Evolutionary conservation across 2,329 filamentous ascomycete species (phyloP).

Genomic region (Fusarium euwallaceae): DNA sequence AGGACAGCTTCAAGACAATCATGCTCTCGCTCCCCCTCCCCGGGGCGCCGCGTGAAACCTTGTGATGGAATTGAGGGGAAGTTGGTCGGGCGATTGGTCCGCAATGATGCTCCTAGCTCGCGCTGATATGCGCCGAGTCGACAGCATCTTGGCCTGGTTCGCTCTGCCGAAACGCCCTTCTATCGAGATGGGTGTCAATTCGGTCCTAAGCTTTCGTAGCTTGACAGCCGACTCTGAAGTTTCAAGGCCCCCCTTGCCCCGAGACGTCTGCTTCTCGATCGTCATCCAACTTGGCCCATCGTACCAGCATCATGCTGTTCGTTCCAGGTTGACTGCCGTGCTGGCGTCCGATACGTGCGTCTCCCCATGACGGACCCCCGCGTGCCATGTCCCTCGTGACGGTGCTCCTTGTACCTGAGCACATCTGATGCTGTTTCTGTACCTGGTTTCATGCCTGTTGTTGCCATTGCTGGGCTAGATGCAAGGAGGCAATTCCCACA

Average conservation of each 20-base stretch:
- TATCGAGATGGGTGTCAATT: constrained; percentile 36
- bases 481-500: constrained; percentile 40
- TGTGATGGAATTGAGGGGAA: constrained; percentile 45
- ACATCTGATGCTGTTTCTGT: constrained; percentile 28
- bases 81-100: constrained; percentile 32
- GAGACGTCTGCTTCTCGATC: constrained; percentile 10
- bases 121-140: constrained; percentile 23
- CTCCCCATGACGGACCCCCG: constrained; percentile 33
- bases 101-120: constrained; percentile 16
- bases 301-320: constrained; percentile 44
- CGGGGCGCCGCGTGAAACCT: constrained; percentile 42
- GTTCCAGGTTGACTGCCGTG: constrained; percentile 36
- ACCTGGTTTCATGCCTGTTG: constrained; percentile 33
- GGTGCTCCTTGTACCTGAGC: constrained; percentile 28
- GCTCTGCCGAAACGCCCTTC: constrained; percentile 21
- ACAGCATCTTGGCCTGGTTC: constrained; percentile 8
- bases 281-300: constrained; percentile 25
- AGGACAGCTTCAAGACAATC: constrained; percentile 17
- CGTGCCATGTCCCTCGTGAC: constrained; percentile 40
- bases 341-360: constrained; percentile 27
- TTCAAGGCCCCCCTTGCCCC: neutral
- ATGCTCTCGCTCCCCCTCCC: constrained; percentile 3
- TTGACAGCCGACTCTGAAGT: constrained; percentile 21
- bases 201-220: constrained; percentile 2
- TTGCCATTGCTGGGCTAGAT: constrained; percentile 2